Evolutionary conservation across 148 eudicot genomes (phyloP), one percentile per base, ranked within the genome.

Genomic region (Fagopyrum homotropicum): DNA sequence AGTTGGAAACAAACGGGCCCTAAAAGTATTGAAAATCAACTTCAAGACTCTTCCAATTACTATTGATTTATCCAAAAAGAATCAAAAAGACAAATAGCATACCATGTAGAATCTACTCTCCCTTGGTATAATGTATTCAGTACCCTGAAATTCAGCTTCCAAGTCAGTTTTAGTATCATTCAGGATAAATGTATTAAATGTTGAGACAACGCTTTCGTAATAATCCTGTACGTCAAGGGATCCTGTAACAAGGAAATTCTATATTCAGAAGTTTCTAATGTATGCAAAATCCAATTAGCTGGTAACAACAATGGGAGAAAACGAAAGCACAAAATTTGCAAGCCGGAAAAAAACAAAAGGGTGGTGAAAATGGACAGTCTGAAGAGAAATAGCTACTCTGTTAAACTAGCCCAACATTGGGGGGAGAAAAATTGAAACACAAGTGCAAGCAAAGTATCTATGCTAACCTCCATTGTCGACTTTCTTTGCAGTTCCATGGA

Each of bases 51-150:
- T 6, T 66, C 17, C 5, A 3, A 40, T 6, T 35, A 66, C 9
- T 1, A 43, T 59, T 59, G 64, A 7, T 19, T 59, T 17, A 59
- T 59, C 35, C 19, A 9, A 59, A 59, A 59, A 19, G 35, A 59
- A 30, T 19, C 64, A 19, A 59, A 59, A 59, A 19, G 35, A 8
- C 35, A 59, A 29, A 72, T 72, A 22, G 71, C 47, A 66, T 86
- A 94, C 98, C 98, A 89, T 92, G 77, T 81, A 92, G 79, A 92
- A 92, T 78, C 87, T 77, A 85, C 96, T 88, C 71, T 84, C 79
- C 83, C 84, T 88, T 15, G 98, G 98, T 82, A 95, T 72, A 57
- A 95, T 81, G 75, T 89, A 95, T 71, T 47, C 80, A 77, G 71
- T 73, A 69, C 82, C 83, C 77, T 85, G 75, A 46, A 90, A 80